phyloP scores from a whole-genome alignment of 352 stramenopile genomes.

The Phytophthora europaea region DNA sequence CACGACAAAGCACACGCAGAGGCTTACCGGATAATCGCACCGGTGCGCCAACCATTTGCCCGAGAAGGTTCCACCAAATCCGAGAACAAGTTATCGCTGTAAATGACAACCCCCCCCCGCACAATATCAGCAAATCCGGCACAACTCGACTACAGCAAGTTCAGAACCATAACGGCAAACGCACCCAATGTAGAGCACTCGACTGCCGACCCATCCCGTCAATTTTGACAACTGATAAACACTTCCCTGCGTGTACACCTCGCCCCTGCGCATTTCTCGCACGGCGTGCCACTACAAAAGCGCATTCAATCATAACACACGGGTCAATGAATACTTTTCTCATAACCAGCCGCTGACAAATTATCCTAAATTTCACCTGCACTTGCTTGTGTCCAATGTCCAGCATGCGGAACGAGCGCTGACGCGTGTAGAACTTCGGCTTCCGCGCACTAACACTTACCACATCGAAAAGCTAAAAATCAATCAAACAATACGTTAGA shows the following conservation, averaged over 20 bases:
- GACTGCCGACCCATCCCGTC: slow-evolving; percentile 74
- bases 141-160: background rate
- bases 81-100: slow-evolving; percentile 93
- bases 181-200: slow-evolving; percentile 95
- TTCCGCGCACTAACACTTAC: slow-evolving; percentile 93
- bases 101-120: background rate
- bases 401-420: slow-evolving; percentile 80
- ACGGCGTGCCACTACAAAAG: slow-evolving; percentile 71
- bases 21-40: slow-evolving; percentile 89
- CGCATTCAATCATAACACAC: background rate
- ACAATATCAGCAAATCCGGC: background rate
- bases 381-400: slow-evolving; percentile 75
- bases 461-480: slow-evolving; percentile 86
- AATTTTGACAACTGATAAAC: slow-evolving; percentile 67
- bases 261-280: slow-evolving; percentile 56
- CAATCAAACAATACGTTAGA: background rate
- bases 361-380: slow-evolving; percentile 34
- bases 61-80: slow-evolving; percentile 95
- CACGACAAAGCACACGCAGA: background rate
- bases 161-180: background rate
- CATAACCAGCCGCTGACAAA: background rate
- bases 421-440: slow-evolving; percentile 93
- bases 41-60: slow-evolving; percentile 94
- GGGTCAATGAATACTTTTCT: background rate
- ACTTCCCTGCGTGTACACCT: slow-evolving; percentile 89